A percentile compares a stretch with the other conserved stretches of the same genome.
Evolutionary conservation across 257 asterid species (phyloP).

Genomic region (Mentha longifolia): DNA sequence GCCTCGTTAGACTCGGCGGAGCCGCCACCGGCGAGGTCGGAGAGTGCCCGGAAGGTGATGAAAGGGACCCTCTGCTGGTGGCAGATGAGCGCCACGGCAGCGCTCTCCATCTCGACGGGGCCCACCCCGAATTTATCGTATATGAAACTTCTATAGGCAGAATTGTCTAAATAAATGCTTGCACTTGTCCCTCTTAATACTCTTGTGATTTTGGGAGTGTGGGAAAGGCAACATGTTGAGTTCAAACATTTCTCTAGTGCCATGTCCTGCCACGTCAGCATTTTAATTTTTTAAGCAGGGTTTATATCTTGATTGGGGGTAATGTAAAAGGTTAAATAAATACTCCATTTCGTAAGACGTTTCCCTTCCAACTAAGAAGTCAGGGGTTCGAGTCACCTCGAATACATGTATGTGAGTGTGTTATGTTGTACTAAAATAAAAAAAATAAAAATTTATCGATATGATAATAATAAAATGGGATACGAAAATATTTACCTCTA

Average conservation of each 20-base stretch:
- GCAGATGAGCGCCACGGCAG: constrained; percentile 56
- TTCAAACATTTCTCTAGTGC: constrained; percentile 42
- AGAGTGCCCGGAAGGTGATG: constrained; percentile 57
- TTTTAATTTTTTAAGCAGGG: too few relatives aligned
- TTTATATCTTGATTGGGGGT: too few relatives aligned
- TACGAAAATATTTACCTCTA: constrained; percentile 44
- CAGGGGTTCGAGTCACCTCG: too few relatives aligned
- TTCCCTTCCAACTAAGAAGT: too few relatives aligned
- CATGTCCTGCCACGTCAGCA: constrained; percentile 36
- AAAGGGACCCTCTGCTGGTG: constrained; percentile 56
- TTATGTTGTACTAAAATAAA: too few relatives aligned
- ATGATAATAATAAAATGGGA: too few relatives aligned
- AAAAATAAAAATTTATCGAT: too few relatives aligned
- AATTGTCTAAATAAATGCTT: constrained; percentile 56
- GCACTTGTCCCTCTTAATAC: constrained; percentile 50
- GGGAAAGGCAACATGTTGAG: constrained; percentile 45
- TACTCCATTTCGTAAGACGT: too few relatives aligned
- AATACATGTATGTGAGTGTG: too few relatives aligned
- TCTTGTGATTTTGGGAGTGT: constrained; percentile 43
- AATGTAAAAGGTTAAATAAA: too few relatives aligned
- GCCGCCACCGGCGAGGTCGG: constrained; percentile 69
- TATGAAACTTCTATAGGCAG: constrained; percentile 49
- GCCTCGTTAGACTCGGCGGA: constrained; percentile 51
- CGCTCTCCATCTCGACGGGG: constrained; percentile 63
- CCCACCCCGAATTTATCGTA: constrained; percentile 35